phyloP scores from a whole-genome alignment of 768 basidiomycete species.

The Phanerodontia chrysosporium region DNA sequence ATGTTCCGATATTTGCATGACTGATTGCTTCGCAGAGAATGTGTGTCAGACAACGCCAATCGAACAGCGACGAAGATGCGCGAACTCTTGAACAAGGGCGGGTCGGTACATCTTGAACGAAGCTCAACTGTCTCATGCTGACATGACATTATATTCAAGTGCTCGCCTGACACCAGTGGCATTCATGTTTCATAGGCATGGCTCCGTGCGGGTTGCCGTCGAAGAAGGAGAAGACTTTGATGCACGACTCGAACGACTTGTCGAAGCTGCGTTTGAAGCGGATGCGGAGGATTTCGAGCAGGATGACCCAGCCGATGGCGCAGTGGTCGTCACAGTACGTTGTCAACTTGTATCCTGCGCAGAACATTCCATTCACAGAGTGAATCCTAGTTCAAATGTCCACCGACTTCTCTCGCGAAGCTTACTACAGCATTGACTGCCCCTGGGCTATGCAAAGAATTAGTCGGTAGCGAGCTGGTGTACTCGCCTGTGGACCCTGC shows the following conservation, averaged over 20 bases:
- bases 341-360: not conserved
- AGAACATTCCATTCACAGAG: not conserved
- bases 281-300: constrained; percentile 44
- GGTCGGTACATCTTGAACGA: constrained; percentile 32
- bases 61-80: constrained; percentile 56
- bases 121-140: not conserved
- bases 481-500: constrained; percentile 47
- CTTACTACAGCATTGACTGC: constrained; percentile 34
- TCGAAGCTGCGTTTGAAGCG: constrained; percentile 37
- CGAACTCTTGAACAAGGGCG: constrained; percentile 43
- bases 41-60: constrained; percentile 59
- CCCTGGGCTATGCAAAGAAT: constrained; percentile 29
- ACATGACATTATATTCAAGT: constrained; percentile 28
- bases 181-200: constrained; percentile 59
- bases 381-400: constrained; percentile 40
- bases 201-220: constrained; percentile 44
- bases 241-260: constrained; percentile 28
- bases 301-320: constrained; percentile 28
- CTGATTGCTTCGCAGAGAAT: constrained; percentile 42
- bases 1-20: not conserved
- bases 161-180: constrained; percentile 60
- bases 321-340: constrained; percentile 30
- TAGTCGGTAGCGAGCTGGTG: constrained; percentile 47
- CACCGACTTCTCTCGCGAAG: constrained; percentile 34
- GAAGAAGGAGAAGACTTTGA: constrained; percentile 29